phyloP scores from a whole-genome alignment of 208 protist species.

The Porcisia hertigi region DNA sequence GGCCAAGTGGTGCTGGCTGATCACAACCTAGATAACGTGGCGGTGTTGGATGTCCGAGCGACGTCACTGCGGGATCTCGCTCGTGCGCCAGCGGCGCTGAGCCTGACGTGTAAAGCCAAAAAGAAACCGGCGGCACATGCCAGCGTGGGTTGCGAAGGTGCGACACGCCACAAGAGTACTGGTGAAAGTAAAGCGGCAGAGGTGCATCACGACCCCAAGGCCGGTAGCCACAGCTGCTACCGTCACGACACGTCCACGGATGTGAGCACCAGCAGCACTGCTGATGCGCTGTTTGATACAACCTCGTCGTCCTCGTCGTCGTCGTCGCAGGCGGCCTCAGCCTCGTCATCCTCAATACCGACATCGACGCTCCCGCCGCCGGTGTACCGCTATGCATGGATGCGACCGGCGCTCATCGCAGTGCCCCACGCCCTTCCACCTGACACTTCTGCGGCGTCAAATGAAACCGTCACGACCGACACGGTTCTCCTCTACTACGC shows the following conservation, averaged over 20 bases:
- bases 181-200: not conserved
- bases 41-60: conserved; percentile 22
- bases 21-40: conserved; percentile 22
- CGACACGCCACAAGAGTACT: not conserved
- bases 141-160: not conserved
- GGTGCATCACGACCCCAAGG: not conserved
- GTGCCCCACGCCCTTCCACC: conserved; percentile 7
- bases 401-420: conserved; percentile 23
- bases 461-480: not conserved
- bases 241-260: not conserved
- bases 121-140: not conserved
- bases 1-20: conserved; percentile 26
- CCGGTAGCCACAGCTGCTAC: not conserved
- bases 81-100: not conserved
- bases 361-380: conserved; percentile 9
- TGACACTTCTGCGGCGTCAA: not conserved
- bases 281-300: not conserved
- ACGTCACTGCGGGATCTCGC: not conserved
- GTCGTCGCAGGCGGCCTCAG: not conserved
- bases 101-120: not conserved
- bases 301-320: conserved; percentile 1
- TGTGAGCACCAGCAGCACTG: not conserved
- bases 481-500: conserved; percentile 29
- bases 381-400: conserved; percentile 26
- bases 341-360: not conserved